A percentile compares a stretch with the other conserved stretches of the same genome.
phyloP scores from a whole-genome alignment of 2,329 filamentous ascomycete genomes.

The Bertia moriformis region DNA sequence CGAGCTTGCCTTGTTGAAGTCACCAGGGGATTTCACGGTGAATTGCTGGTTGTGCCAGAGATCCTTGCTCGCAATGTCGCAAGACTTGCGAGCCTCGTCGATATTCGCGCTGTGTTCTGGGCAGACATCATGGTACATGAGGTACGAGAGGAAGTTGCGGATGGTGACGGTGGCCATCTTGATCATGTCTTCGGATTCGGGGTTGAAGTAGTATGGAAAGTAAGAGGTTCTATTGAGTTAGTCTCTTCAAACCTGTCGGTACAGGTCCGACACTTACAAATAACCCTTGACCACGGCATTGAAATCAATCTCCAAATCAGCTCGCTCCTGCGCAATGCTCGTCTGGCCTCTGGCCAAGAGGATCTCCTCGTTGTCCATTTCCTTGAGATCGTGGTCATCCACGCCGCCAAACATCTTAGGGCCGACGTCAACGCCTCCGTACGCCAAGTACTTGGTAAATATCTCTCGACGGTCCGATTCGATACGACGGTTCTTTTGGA shows the following conservation, averaged over 20 bases:
- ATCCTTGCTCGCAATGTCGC: not conserved
- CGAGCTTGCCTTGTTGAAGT: not conserved
- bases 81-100: not conserved
- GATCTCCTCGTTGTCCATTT: not conserved
- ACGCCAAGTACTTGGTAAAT: not conserved
- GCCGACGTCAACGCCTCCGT: not conserved
- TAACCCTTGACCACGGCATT: not conserved
- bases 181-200: not conserved
- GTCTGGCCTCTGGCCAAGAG: not conserved
- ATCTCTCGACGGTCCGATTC: not conserved
- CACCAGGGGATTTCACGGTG: not conserved
- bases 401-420: not conserved
- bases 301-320: not conserved
- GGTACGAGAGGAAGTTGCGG: not conserved
- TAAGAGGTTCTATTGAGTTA: not conserved
- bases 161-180: not conserved
- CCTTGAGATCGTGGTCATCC: not conserved
- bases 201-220: slow-evolving; percentile 1
- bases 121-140: not conserved
- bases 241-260: not conserved
- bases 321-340: not conserved
- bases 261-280: not conserved
- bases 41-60: not conserved
- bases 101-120: not conserved
- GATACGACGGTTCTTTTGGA: not conserved